Percentiles rank a stretch among this genome's conserved stretches.
Conservation (phyloP, 2,329 filamentous ascomycete species). For the Epichloe coenophiala region DNA sequence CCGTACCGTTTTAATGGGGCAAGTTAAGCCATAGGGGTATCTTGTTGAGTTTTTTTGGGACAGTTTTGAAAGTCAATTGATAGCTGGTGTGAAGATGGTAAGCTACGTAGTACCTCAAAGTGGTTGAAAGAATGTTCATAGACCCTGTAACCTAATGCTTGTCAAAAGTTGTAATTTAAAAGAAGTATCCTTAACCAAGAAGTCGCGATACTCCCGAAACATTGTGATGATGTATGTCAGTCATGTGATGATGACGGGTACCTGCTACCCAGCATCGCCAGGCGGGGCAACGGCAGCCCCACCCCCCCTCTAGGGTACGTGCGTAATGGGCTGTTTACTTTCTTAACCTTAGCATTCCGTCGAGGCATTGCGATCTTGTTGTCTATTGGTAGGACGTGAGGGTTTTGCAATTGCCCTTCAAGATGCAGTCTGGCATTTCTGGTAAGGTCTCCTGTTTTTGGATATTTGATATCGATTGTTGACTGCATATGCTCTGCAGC, state of each 20-base stretch:
- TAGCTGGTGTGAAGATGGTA: conserved; percentile 8
- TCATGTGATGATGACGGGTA: background rate
- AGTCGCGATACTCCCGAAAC: no score
- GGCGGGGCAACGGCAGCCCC: conserved; percentile 1
- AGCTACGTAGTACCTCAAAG: conserved; percentile 6
- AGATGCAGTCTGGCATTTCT: conserved; percentile 69
- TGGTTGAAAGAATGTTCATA: conserved; percentile 1
- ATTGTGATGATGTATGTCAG: background rate
- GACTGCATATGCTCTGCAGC: conserved; percentile 31
- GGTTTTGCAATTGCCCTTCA: background rate
- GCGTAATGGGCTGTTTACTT: background rate
- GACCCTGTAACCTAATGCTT: conserved; percentile 3
- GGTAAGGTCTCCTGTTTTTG: conserved; percentile 30
- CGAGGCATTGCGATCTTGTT: background rate
- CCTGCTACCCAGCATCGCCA: background rate
- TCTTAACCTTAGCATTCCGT: no score
- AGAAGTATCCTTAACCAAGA: background rate
- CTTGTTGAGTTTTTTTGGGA: conserved; percentile 7
- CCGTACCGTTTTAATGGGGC: background rate
- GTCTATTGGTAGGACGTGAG: background rate
- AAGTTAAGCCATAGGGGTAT: background rate
- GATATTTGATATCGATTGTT: background rate
- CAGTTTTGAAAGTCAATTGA: conserved; percentile 11
- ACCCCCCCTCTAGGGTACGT: background rate
- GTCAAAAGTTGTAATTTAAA: conserved; percentile 1